phyloP scores from a whole-genome alignment of 140 eudicot species.

The Bidens hawaiensis region DNA sequence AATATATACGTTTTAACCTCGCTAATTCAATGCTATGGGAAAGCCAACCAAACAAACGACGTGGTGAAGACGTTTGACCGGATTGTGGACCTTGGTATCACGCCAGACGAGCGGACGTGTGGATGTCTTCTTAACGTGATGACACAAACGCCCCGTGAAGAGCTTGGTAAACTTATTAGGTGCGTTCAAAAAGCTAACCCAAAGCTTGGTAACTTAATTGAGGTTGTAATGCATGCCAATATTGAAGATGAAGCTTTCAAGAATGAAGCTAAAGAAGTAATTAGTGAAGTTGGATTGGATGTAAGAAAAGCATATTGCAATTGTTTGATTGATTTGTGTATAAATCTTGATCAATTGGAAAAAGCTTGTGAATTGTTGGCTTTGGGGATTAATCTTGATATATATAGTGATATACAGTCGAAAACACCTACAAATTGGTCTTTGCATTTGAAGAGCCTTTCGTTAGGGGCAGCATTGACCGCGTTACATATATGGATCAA shows the following conservation, averaged over 20 bases:
- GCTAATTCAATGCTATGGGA: slow-evolving; percentile 72
- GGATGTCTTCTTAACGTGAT: slow-evolving; percentile 73
- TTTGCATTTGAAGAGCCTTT: slow-evolving; percentile 73
- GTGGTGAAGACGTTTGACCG: slow-evolving; percentile 48
- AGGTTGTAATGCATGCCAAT: slow-evolving; percentile 34
- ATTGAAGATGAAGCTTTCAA: slow-evolving; percentile 35
- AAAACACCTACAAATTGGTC: slow-evolving; percentile 60
- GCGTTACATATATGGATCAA: slow-evolving; percentile 80
- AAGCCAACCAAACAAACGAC: slow-evolving; percentile 54
- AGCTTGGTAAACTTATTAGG: slow-evolving; percentile 49
- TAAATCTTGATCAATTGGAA: slow-evolving; percentile 54
- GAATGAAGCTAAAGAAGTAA: slow-evolving; percentile 47
- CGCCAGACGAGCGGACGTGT: slow-evolving; percentile 60
- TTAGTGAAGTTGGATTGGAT: slow-evolving; percentile 35
- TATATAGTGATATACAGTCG: slow-evolving; percentile 55
- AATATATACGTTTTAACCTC: slow-evolving; percentile 59
- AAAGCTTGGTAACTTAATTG: slow-evolving; percentile 59
- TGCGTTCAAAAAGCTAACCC: slow-evolving; percentile 58
- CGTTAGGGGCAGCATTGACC: slow-evolving; percentile 80
- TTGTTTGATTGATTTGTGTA: slow-evolving; percentile 76
- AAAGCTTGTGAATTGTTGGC: slow-evolving; percentile 65
- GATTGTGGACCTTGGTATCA: slow-evolving; percentile 39
- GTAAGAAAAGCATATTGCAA: slow-evolving; percentile 63
- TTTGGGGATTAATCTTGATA: slow-evolving; percentile 49
- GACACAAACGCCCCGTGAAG: slow-evolving; percentile 54